A percentile compares a stretch with the other conserved stretches of the same genome.
Conservation (phyloP, 73 alveolate genomes). For the Paraurostyla sp. region DNA sequence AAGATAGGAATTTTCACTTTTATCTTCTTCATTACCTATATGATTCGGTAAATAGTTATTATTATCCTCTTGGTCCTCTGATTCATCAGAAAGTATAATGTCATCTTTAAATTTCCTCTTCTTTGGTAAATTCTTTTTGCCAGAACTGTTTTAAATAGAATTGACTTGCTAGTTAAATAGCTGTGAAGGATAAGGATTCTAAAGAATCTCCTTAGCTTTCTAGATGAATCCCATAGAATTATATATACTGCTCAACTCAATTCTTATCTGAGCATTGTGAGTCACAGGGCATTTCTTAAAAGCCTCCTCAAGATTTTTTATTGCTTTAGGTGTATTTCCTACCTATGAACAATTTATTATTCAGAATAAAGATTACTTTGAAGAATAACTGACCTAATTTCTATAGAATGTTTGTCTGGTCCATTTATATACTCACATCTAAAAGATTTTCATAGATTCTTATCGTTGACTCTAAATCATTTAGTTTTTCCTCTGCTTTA, state of each 20-base stretch:
- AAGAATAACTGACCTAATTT: slow-evolving; percentile 18
- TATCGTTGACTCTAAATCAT: background rate
- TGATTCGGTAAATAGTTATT: too few relatives aligned
- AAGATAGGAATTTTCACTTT: too few relatives aligned
- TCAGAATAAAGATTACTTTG: background rate
- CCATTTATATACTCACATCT: background rate
- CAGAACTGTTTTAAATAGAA: background rate
- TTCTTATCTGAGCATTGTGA: slow-evolving; percentile 15
- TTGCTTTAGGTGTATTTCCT: background rate
- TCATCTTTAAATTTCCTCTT: slow-evolving; percentile 4
- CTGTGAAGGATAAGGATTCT: slow-evolving; percentile 25
- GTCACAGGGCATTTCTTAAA: slow-evolving; percentile 14
- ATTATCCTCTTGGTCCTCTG: background rate
- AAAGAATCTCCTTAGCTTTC: slow-evolving; percentile 17
- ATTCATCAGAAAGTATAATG: background rate
- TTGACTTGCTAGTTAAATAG: too few relatives aligned
- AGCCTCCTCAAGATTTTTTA: slow-evolving; percentile 38
- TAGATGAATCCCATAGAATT: slow-evolving; percentile 1
- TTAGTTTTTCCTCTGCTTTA: background rate
- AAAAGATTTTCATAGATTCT: slow-evolving; percentile 10
- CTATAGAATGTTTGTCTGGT: slow-evolving; percentile 4
- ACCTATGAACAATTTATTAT: background rate
- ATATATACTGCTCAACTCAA: slow-evolving; percentile 22
- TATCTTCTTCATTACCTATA: too few relatives aligned
- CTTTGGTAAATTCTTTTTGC: background rate